These are phyloP conservation scores for Omphalea diandra DNA, from an alignment of 441 rosid species.

Conservation along the genomic window DNA sequence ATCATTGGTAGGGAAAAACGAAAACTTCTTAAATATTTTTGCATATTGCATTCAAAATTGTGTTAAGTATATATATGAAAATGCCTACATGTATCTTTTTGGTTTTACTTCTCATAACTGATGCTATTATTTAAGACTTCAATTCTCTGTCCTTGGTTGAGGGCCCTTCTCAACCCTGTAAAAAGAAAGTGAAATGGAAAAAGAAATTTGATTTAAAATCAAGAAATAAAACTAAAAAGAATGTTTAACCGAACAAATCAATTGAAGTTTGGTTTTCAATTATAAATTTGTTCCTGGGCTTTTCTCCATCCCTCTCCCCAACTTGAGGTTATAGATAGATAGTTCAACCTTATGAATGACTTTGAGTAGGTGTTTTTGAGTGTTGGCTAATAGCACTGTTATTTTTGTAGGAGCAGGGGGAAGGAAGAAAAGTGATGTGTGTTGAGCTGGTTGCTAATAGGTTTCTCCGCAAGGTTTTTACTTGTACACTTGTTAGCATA, in stretches of 20 bases:
- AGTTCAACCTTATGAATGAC: background rate
- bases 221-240: background rate
- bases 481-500: slow-evolving; percentile 12
- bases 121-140: too few relatives aligned
- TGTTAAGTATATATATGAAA: too few relatives aligned
- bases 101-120: too few relatives aligned
- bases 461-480: slow-evolving; percentile 80
- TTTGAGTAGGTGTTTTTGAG: background rate
- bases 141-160: too few relatives aligned
- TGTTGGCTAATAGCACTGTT: slow-evolving; percentile 4
- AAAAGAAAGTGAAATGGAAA: background rate
- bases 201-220: background rate
- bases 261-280: background rate
- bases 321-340: background rate
- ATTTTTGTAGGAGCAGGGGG: slow-evolving; percentile 43
- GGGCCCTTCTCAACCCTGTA: too few relatives aligned
- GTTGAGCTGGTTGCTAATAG: slow-evolving; percentile 89
- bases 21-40: background rate
- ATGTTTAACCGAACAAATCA: background rate
- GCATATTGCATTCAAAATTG: too few relatives aligned
- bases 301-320: background rate
- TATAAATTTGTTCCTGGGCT: background rate
- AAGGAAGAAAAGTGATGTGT: slow-evolving; percentile 72
- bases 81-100: too few relatives aligned
- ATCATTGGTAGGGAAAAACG: background rate